Conservation (phyloP, 768 basidiomycete genomes). For the Dioszegia aurantiaca region DNA sequence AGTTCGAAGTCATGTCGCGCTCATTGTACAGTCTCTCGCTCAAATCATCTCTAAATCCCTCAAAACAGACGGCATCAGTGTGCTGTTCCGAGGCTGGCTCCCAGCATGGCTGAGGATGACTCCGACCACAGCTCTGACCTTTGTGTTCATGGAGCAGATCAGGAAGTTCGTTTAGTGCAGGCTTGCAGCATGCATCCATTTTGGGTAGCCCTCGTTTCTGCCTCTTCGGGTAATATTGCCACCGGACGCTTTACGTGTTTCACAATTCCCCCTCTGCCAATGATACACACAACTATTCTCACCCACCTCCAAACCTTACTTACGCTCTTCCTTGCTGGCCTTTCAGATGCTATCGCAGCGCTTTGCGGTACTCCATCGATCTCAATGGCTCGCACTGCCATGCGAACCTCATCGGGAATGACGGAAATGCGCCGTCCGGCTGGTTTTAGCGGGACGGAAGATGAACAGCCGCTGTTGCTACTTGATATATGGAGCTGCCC, state of each 20-base stretch:
- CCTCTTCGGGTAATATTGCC: too few relatives aligned
- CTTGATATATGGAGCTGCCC: too few relatives aligned
- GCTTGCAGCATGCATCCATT: too few relatives aligned
- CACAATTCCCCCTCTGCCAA: not conserved
- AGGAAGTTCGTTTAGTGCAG: constrained; percentile 20
- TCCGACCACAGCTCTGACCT: constrained; percentile 27
- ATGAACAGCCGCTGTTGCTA: too few relatives aligned
- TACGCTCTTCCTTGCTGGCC: too few relatives aligned
- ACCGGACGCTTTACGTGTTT: not conserved
- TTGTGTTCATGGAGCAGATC: constrained; percentile 32
- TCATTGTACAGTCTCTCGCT: not conserved
- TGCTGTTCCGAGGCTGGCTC: constrained; percentile 29
- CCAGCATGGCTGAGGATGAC: constrained; percentile 32
- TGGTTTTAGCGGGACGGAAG: too few relatives aligned
- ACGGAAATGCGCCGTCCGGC: too few relatives aligned
- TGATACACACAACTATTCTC: not conserved
- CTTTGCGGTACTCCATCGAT: too few relatives aligned
- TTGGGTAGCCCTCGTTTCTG: too few relatives aligned
- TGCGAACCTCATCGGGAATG: too few relatives aligned
- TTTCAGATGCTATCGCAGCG: too few relatives aligned
- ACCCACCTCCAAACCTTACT: not conserved
- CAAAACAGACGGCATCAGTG: constrained; percentile 16
- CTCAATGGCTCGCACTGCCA: too few relatives aligned
- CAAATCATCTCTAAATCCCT: constrained; percentile 14
- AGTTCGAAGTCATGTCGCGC: constrained; percentile 5